These are phyloP conservation scores for Gryganskiella cystojenkinii DNA, from an alignment of 192 early-diverging fungal genomes.

Conservation along the genomic window DNA sequence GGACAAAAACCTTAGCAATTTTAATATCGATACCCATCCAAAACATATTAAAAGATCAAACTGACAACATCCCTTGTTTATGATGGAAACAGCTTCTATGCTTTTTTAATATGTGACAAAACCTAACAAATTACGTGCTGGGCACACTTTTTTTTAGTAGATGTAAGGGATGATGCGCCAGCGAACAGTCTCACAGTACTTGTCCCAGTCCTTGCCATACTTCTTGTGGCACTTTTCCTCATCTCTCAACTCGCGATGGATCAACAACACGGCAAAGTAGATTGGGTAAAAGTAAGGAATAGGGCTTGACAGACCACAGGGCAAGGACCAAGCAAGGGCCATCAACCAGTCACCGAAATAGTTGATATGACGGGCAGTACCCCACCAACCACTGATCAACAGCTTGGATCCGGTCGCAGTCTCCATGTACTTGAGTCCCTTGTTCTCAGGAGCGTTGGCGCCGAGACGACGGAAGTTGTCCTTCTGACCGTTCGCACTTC, in stretches of 20 bases:
- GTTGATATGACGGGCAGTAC: conserved; percentile 92
- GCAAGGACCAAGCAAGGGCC: conserved; percentile 89
- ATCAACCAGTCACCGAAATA: conserved; percentile 96
- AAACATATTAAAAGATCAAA: too few relatives aligned
- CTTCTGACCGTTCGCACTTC: conserved; percentile 91
- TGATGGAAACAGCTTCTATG: too few relatives aligned
- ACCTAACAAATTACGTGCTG: too few relatives aligned
- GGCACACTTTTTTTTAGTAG: too few relatives aligned
- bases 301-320: conserved; percentile 80
- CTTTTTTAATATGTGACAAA: too few relatives aligned
- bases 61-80: too few relatives aligned
- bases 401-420: conserved; percentile 86
- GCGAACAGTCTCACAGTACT: conserved; percentile 81
- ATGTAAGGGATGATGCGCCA: conserved; percentile 85
- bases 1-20: conserved; percentile 28
- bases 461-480: conserved; percentile 84
- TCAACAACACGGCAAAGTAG: conserved; percentile 91
- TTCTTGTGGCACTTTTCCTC: conserved; percentile 91
- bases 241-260: conserved; percentile 91
- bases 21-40: too few relatives aligned
- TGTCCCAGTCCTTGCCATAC: conserved; percentile 94
- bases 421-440: conserved; percentile 84
- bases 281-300: conserved; percentile 95
- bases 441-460: conserved; percentile 64
- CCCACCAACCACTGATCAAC: conserved; percentile 95